phyloP scores from a whole-genome alignment of 129 eudicot species.

The Smallanthus sonchifolius region DNA sequence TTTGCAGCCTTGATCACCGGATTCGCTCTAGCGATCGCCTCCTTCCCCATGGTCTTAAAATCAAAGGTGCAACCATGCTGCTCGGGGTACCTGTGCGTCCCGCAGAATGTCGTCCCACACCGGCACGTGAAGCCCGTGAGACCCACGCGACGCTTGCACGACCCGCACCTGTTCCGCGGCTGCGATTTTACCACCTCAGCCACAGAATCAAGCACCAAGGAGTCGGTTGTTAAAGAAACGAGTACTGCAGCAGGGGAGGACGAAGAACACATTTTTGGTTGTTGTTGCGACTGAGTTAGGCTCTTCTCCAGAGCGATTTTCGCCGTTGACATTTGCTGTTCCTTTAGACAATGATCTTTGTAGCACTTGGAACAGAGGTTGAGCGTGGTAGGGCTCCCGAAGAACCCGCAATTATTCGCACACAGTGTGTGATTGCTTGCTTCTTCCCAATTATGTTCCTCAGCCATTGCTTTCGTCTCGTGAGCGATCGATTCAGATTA shows the following conservation, averaged over 20 bases:
- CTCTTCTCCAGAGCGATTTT: constrained; percentile 38
- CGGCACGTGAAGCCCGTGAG: constrained; percentile 40
- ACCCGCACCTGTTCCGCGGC: constrained; percentile 15
- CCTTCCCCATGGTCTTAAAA: constrained; percentile 35
- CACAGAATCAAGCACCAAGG: not conserved
- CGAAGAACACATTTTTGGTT: constrained; percentile 7
- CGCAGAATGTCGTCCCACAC: constrained; percentile 27
- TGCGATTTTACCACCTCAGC: not conserved
- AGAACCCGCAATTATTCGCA: constrained; percentile 55
- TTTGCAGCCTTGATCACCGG: constrained; percentile 37
- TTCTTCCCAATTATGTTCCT: constrained; percentile 57
- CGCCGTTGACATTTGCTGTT: constrained; percentile 40
- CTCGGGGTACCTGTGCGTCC: constrained; percentile 2
- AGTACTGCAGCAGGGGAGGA: not conserved
- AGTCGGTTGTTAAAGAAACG: not conserved
- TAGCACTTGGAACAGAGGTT: constrained; percentile 63
- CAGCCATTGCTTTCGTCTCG: constrained; percentile 30
- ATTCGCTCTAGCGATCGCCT: constrained; percentile 37
- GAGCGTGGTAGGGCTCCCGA: constrained; percentile 48
- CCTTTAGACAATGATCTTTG: constrained; percentile 38
- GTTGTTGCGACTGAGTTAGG: constrained; percentile 16
- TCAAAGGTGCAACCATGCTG: constrained; percentile 20
- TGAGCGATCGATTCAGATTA: constrained; percentile 31
- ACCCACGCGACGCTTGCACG: constrained; percentile 41
- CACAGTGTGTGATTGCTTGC: constrained; percentile 45